Percentiles rank a stretch among this genome's conserved stretches.
Evolutionary conservation across 441 rosid genomes (phyloP).

Genomic region (Gossypium lobatum): DNA sequence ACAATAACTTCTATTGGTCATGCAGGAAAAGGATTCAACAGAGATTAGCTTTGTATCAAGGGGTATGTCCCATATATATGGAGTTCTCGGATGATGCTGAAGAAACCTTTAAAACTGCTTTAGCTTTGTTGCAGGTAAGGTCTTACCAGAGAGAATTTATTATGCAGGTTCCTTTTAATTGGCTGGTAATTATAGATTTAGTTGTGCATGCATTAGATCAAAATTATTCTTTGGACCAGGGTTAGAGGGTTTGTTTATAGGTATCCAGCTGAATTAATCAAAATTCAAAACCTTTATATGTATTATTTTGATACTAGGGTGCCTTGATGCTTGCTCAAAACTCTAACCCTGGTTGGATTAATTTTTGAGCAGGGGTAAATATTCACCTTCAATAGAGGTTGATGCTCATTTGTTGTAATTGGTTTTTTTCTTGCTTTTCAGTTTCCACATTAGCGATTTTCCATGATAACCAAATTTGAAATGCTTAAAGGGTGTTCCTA

Average conservation of each 20-base stretch:
- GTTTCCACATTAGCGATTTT: background rate
- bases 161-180: background rate
- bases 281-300: background rate
- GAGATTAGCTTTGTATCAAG: constrained; percentile 87
- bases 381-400: too few species aligned
- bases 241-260: background rate
- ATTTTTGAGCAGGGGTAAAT: background rate
- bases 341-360: background rate
- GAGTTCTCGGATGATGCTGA: constrained; percentile 90
- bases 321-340: background rate
- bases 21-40: constrained; percentile 83
- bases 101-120: constrained; percentile 73
- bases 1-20: constrained; percentile 12
- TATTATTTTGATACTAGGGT: background rate
- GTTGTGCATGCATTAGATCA: background rate
- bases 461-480: background rate
- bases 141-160: background rate
- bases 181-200: background rate
- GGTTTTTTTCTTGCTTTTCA: background rate
- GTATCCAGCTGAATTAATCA: background rate
- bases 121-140: constrained; percentile 64
- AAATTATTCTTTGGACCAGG: background rate
- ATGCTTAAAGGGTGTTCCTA: background rate
- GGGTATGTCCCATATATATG: constrained; percentile 86
- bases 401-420: too few species aligned